A percentile compares a stretch with the other conserved stretches of the same genome.
Conservation (phyloP, 192 early-diverging fungal genomes). For the Backusella parvicylindrica region DNA sequence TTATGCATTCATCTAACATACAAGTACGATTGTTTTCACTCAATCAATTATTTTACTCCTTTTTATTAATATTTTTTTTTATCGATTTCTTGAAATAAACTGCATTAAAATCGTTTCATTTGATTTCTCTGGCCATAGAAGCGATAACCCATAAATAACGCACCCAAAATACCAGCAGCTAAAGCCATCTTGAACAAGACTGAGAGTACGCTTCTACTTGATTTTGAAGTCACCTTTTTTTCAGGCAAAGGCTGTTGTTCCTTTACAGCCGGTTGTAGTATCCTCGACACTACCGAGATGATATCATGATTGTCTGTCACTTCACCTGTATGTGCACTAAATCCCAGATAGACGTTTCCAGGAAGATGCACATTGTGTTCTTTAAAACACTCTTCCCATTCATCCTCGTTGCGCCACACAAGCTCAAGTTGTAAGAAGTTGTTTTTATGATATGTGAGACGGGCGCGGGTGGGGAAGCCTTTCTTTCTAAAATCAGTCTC, state of each 20-base stretch:
- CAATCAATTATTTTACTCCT: too few species aligned
- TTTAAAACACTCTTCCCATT: slow-evolving; percentile 83
- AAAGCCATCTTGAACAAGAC: slow-evolving; percentile 21
- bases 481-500: slow-evolving; percentile 75
- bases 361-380: slow-evolving; percentile 69
- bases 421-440: slow-evolving; percentile 42
- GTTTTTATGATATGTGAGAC: slow-evolving; percentile 73
- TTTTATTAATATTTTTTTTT: too few species aligned
- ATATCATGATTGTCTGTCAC: slow-evolving; percentile 57
- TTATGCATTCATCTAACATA: too few species aligned
- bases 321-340: slow-evolving; percentile 90
- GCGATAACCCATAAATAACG: slow-evolving; percentile 21
- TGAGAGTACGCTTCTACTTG: background rate
- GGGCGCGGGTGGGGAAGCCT: slow-evolving; percentile 54
- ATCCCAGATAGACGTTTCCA: slow-evolving; percentile 74
- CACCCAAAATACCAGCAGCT: slow-evolving; percentile 14
- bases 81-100: too few species aligned
- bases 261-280: slow-evolving; percentile 9
- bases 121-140: slow-evolving; percentile 21
- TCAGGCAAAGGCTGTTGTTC: background rate
- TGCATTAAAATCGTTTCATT: slow-evolving; percentile 26
- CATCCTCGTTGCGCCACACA: slow-evolving; percentile 42
- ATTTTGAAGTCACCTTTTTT: background rate
- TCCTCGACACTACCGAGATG: slow-evolving; percentile 36
- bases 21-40: too few species aligned